A percentile compares a stretch with the other conserved stretches of the same genome.
These are phyloP conservation scores for Adansonia grandidieri DNA, from an alignment of 441 rosid genomes.

Conservation along the genomic window DNA sequence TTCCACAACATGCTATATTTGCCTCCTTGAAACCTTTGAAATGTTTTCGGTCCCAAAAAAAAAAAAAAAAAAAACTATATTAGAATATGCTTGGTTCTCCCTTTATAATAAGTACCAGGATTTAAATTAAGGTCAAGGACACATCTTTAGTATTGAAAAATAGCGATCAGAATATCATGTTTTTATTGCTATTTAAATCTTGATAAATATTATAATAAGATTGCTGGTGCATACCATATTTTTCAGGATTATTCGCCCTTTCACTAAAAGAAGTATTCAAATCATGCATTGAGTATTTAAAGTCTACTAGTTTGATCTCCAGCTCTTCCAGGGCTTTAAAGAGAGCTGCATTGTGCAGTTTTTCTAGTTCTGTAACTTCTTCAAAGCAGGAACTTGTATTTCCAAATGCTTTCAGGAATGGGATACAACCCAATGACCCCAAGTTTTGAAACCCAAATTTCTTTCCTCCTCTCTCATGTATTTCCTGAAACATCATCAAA, in stretches of 20 bases:
- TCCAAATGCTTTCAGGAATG: conserved; percentile 35
- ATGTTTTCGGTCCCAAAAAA: background rate
- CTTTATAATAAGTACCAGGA: too few relatives aligned
- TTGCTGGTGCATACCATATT: conserved; percentile 45
- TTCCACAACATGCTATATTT: conserved; percentile 65
- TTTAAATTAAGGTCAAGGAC: too few relatives aligned
- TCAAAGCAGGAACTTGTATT: conserved; percentile 47
- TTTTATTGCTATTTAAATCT: too few relatives aligned
- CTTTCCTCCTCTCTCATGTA: conserved; percentile 63
- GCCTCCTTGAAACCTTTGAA: conserved; percentile 61
- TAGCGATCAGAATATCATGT: too few relatives aligned
- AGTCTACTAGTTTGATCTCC: conserved; percentile 43
- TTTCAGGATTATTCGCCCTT: conserved; percentile 50
- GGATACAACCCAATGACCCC: conserved; percentile 63
- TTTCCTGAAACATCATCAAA: conserved; percentile 41
- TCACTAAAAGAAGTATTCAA: conserved; percentile 39
- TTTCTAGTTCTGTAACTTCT: conserved; percentile 45
- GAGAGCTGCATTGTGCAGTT: conserved; percentile 59
- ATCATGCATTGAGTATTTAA: conserved; percentile 55
- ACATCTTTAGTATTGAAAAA: too few relatives aligned
- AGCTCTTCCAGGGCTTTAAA: conserved; percentile 41
- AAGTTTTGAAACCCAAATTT: conserved; percentile 62
- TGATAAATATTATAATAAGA: background rate
- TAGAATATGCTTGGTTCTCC: background rate
- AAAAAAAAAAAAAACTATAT: background rate